Evolutionary conservation across 371 early-diverging fungal species (phyloP).

Genomic region (Mortierella sp.): DNA sequence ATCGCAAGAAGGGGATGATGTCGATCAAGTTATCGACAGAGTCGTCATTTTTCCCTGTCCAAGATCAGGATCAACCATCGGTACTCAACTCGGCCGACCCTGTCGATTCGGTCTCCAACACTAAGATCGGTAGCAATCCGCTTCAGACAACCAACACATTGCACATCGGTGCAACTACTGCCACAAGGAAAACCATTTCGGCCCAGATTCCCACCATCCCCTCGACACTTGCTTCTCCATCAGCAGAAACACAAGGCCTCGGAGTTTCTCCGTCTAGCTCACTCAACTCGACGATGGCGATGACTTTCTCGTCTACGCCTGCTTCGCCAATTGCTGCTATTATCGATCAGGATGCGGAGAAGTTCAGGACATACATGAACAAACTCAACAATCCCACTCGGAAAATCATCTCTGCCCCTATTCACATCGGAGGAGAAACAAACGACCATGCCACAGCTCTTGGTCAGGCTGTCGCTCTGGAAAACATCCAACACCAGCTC

Average conservation of each 20-base stretch:
- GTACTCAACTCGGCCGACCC: slow-evolving; percentile 16
- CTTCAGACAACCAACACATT: slow-evolving; percentile 10
- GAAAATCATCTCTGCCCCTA: slow-evolving; percentile 42
- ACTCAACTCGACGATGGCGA: background rate
- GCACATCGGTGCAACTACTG: slow-evolving; percentile 1
- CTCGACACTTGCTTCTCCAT: background rate
- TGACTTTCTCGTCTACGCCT: slow-evolving; percentile 7
- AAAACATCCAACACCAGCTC: slow-evolving; percentile 48
- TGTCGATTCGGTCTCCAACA: background rate
- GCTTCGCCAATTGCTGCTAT: slow-evolving; percentile 47
- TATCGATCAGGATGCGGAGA: slow-evolving; percentile 56
- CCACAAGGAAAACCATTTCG: slow-evolving; percentile 35
- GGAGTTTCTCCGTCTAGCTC: background rate
- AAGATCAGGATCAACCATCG: slow-evolving; percentile 27
- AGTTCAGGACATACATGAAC: slow-evolving; percentile 50
- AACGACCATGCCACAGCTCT: slow-evolving; percentile 42
- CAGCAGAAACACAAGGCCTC: background rate
- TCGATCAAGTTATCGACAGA: slow-evolving; percentile 13
- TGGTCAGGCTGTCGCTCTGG: slow-evolving; percentile 53
- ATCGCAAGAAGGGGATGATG: slow-evolving; percentile 9
- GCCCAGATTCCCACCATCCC: slow-evolving; percentile 41
- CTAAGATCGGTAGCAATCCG: too few relatives aligned
- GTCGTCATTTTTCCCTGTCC: background rate
- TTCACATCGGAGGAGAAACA: slow-evolving; percentile 18
- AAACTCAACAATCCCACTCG: slow-evolving; percentile 33